Base-by-base conservation (phyloP, 306 rosid genomes). In the Vachellia pachyceras region DNA sequence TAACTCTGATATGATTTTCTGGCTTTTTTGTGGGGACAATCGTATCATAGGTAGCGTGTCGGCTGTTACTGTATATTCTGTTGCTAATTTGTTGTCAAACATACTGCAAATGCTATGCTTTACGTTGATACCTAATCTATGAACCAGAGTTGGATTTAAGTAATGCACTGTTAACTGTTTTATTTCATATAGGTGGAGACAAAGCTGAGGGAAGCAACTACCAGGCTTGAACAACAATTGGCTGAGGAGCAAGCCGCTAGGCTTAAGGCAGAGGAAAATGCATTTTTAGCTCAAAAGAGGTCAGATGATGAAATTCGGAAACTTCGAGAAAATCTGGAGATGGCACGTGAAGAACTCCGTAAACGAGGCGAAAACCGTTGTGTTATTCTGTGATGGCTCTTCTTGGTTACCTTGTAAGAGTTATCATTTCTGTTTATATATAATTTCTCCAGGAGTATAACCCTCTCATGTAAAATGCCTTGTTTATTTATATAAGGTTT, bases 211-310 rank as follows among this genome's bases (percentile, higher is more conserved):
- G 97, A 89, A 79, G 84, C 91, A 61, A 92, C 94, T 54, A 12
- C 20, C 9, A 86, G 85, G 89, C 97, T 95, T 3, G 97, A 92
- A 84, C 88, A 89, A 69, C 93, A 88, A 73, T n/a, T 92, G 86
- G 91, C 88, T 1, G 94, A 91, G 54, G 98, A 94, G 82, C 94
- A 92, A 37, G 90, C 94, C 47, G 98, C 97, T 17, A 86, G 97
- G 54, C 85, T 91, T 3, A 81, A 52, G 81, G 80, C 93, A 1
- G 97, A 92, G 83, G 87, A 86, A 80, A 64, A 42, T 61, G 97
- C 97, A 9, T 86, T 29, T 61, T 7, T 33, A 23, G 94, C 93
- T 78, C 98, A 92, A 70, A 47, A 2, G 74, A 86, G 69, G 83
- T 92, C 98, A 10, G 80, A 87, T 36, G 91, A 88, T 5, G 94